These are phyloP conservation scores for Leccinum griseonigrum DNA, from an alignment of 1,284 basidiomycete species.

Conservation along the genomic window DNA sequence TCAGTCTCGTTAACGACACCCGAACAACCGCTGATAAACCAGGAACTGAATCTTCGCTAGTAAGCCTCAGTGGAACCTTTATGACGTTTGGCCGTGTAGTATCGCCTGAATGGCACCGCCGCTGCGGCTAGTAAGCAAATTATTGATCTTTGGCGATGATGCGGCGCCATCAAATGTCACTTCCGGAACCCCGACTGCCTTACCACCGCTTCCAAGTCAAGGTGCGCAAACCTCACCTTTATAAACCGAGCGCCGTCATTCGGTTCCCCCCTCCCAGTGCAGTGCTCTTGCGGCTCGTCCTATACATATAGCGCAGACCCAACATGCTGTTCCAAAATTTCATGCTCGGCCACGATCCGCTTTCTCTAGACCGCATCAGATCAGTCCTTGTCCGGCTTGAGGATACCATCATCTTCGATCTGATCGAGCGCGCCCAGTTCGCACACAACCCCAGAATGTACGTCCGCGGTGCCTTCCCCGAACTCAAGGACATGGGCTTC, in stretches of 20 bases:
- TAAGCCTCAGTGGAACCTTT: neutral
- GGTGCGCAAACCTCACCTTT: conserved; percentile 6
- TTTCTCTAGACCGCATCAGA: conserved; percentile 85
- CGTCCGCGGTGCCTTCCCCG: conserved; percentile 73
- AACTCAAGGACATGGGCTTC: conserved; percentile 72
- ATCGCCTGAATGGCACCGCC: no score
- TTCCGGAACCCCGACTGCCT: neutral
- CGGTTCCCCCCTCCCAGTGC: neutral
- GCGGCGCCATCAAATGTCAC: no score
- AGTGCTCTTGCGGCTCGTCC: neutral
- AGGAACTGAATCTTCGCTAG: neutral
- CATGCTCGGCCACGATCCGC: conserved; percentile 68
- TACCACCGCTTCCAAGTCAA: neutral
- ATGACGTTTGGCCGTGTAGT: neutral
- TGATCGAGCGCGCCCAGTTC: conserved; percentile 97
- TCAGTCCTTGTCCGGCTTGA: conserved; percentile 88
- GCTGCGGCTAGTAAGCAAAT: no score
- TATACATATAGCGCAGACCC: neutral
- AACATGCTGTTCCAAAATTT: conserved; percentile 69
- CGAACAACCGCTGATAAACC: neutral
- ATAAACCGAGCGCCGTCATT: conserved; percentile 8
- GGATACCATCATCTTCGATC: conserved; percentile 96
- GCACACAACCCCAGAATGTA: conserved; percentile 94
- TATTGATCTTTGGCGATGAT: no score
- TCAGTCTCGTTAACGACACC: no score